Percentiles rank a stretch among this genome's conserved stretches.
phyloP scores from a whole-genome alignment of 805 yeast species.

The Saccharomycopsis sp. region DNA sequence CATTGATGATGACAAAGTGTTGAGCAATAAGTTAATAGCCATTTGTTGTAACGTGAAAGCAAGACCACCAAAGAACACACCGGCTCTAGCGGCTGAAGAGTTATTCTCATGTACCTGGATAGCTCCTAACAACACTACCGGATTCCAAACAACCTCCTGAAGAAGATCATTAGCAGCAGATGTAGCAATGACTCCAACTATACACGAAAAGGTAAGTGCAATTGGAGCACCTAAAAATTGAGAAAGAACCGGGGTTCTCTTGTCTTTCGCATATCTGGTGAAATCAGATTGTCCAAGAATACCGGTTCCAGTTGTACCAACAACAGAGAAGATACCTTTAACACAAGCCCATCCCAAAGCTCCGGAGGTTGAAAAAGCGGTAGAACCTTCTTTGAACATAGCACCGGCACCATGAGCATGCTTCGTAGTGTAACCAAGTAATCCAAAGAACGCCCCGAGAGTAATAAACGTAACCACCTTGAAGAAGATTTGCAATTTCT shows the following conservation, averaged over 20 bases:
- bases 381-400: not conserved
- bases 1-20: constrained; percentile 26
- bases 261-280: constrained; percentile 28
- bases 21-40: constrained; percentile 28
- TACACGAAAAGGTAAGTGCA: constrained; percentile 28
- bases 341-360: constrained; percentile 28
- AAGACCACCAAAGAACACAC: constrained; percentile 28
- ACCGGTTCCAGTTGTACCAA: constrained; percentile 26
- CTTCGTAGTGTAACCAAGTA: constrained; percentile 28
- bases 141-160: constrained; percentile 29
- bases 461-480: constrained; percentile 26
- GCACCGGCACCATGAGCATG: constrained; percentile 28
- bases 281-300: constrained; percentile 32
- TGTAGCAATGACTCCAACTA: constrained; percentile 29
- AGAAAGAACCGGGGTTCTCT: constrained; percentile 25
- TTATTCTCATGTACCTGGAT: constrained; percentile 23
- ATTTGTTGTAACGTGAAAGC: constrained; percentile 28
- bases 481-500: constrained; percentile 27
- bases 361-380: constrained; percentile 3
- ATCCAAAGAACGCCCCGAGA: constrained; percentile 28
- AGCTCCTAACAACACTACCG: constrained; percentile 24
- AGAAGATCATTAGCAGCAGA: constrained; percentile 28
- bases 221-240: constrained; percentile 27
- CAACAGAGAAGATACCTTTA: constrained; percentile 26
- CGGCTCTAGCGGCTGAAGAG: constrained; percentile 28